Evolutionary conservation across 208 protist species (phyloP).

Genomic region (Kentomonas sorsogonicus): DNA sequence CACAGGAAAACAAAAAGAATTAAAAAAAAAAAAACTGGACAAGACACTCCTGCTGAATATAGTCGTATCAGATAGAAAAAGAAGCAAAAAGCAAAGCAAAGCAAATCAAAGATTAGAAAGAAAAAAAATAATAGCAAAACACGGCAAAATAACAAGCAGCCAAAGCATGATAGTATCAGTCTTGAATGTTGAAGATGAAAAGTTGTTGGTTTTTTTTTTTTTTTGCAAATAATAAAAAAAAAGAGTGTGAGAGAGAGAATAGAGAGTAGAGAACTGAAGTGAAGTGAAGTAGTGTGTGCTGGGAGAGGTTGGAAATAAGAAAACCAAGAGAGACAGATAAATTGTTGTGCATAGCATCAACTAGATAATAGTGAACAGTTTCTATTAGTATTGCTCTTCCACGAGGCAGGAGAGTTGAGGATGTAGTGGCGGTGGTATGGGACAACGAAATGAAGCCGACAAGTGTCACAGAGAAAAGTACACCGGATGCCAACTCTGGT

Average conservation of each 20-base stretch:
- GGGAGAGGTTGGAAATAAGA: background rate
- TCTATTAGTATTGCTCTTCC: no score
- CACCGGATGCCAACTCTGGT: no score
- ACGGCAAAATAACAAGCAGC: background rate
- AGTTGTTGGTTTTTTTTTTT: background rate
- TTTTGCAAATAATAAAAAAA: conserved; percentile 3
- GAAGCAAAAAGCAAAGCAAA: background rate
- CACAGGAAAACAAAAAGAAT: conserved; percentile 7
- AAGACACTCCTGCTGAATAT: background rate
- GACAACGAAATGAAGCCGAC: no score
- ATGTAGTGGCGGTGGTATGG: no score
- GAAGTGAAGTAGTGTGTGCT: no score
- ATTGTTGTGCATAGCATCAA: background rate
- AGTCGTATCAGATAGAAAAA: background rate
- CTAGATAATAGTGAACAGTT: background rate
- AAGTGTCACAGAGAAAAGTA: no score
- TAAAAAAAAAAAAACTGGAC: conserved; percentile 2
- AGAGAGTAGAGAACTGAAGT: background rate
- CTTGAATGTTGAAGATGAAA: background rate
- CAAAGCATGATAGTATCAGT: background rate
- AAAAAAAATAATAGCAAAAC: conserved; percentile 6
- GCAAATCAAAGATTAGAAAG: background rate
- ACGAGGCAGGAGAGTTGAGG: no score
- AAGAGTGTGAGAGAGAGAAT: background rate
- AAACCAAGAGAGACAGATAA: conserved; percentile 6